A percentile compares a stretch with the other conserved stretches of the same genome.
Evolutionary conservation across 495 filamentous ascomycete species (phyloP).

Genomic region (Friedmanniomyces endolithicus): DNA sequence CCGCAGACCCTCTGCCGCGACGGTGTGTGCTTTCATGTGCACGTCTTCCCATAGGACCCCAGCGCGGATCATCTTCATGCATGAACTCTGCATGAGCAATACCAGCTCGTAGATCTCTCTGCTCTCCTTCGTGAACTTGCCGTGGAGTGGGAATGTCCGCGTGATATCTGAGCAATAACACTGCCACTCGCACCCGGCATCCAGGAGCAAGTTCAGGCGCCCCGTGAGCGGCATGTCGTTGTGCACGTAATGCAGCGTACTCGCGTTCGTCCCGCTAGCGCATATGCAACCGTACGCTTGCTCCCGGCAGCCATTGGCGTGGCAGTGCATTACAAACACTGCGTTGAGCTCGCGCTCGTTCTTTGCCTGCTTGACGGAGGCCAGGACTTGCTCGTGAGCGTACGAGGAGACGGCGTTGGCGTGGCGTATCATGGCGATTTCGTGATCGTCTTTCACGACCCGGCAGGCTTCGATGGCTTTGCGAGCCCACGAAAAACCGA

Average conservation of each 20-base stretch:
- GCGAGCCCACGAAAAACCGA: conserved; percentile 48
- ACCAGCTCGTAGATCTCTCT: conserved; percentile 76
- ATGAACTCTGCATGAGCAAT: conserved; percentile 67
- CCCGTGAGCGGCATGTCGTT: conserved; percentile 57
- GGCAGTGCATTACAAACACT: conserved; percentile 61
- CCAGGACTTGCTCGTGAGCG: conserved; percentile 61
- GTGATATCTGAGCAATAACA: conserved; percentile 85
- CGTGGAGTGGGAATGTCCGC: conserved; percentile 71
- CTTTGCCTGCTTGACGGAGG: conserved; percentile 47
- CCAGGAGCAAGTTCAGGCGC: conserved; percentile 65
- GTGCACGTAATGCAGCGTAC: conserved; percentile 77
- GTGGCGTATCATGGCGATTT: conserved; percentile 68
- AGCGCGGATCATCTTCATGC: conserved; percentile 59
- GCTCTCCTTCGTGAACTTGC: conserved; percentile 60
- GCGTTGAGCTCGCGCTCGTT: conserved; percentile 80
- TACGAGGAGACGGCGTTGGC: conserved; percentile 70
- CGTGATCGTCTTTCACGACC: conserved; percentile 72
- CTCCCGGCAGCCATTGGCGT: conserved; percentile 57
- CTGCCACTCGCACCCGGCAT: conserved; percentile 69
- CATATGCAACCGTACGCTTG: conserved; percentile 81
- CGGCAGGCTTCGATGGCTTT: conserved; percentile 65
- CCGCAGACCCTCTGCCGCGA: conserved; percentile 70
- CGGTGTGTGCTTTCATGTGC: conserved; percentile 61
- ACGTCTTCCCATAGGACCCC: conserved; percentile 78
- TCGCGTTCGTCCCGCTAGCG: conserved; percentile 59